Conservation (phyloP, 257 asterid species). For the Plantago ovata region DNA sequence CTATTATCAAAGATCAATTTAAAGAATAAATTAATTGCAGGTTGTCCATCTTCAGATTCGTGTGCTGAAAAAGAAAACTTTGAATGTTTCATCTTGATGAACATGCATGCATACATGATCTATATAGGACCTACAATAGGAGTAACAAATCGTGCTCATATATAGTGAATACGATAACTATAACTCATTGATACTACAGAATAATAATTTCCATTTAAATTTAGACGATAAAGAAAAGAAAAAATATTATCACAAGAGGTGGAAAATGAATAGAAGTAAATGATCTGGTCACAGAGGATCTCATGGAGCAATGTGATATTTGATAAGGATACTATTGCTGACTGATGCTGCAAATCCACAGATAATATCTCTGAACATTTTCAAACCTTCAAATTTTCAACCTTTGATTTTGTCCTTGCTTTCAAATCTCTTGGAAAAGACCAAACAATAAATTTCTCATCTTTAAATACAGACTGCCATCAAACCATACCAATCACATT, state of each 20-base stretch:
- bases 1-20: background rate
- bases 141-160: background rate
- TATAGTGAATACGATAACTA: background rate
- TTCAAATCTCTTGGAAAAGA: conserved; percentile 21
- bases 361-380: conserved; percentile 40
- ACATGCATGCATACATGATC: background rate
- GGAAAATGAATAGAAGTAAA: background rate
- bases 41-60: too few species aligned
- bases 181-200: too few species aligned
- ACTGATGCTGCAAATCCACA: conserved; percentile 30
- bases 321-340: conserved; percentile 14
- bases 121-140: background rate
- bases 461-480: conserved; percentile 29
- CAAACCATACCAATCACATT: conserved; percentile 18
- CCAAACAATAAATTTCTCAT: background rate
- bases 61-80: too few species aligned
- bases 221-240: background rate
- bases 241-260: background rate
- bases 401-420: conserved; percentile 8
- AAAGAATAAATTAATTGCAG: background rate
- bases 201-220: too few species aligned
- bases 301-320: conserved; percentile 24
- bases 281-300: conserved; percentile 26
- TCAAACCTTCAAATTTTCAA: conserved; percentile 16
- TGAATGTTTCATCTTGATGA: background rate